These are phyloP conservation scores for Clarireedia hainanense DNA, from an alignment of 2,329 filamentous ascomycete species.

Conservation along the genomic window DNA sequence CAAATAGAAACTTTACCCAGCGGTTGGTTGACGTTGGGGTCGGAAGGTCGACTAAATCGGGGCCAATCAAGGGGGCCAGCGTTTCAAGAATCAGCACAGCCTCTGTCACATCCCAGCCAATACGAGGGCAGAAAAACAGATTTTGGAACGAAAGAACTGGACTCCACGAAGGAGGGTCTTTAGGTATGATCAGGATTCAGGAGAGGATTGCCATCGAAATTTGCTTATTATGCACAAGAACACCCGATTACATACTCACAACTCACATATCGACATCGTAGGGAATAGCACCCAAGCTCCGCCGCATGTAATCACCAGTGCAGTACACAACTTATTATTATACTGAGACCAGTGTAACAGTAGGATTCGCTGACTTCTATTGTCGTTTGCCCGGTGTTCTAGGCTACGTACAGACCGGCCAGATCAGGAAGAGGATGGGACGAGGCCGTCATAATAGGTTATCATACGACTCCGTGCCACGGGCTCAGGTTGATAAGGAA, in stretches of 20 bases:
- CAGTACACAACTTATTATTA: neutral
- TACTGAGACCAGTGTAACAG: slow-evolving; percentile 1
- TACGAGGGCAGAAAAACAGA: neutral
- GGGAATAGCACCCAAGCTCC: neutral
- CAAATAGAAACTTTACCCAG: slow-evolving; percentile 1
- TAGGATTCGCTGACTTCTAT: neutral
- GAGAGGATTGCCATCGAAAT: slow-evolving; percentile 9
- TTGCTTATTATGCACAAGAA: neutral
- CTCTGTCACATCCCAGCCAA: neutral
- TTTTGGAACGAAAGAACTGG: neutral
- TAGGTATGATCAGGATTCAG: slow-evolving; percentile 2
- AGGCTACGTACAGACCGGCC: too few species aligned
- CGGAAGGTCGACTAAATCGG: neutral
- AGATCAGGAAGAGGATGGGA: neutral
- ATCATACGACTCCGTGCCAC: neutral
- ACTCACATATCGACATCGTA: neutral
- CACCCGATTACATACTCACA: too few species aligned
- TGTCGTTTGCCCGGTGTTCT: neutral
- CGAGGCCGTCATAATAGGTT: neutral
- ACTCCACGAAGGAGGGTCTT: neutral
- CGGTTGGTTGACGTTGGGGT: neutral
- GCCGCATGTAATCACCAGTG: neutral
- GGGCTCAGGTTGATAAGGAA: neutral
- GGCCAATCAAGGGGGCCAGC: neutral
- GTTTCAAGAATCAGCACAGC: slow-evolving; percentile 6